Base-by-base conservation (phyloP, 768 basidiomycete genomes). In the Trametes cinnabarina region DNA sequence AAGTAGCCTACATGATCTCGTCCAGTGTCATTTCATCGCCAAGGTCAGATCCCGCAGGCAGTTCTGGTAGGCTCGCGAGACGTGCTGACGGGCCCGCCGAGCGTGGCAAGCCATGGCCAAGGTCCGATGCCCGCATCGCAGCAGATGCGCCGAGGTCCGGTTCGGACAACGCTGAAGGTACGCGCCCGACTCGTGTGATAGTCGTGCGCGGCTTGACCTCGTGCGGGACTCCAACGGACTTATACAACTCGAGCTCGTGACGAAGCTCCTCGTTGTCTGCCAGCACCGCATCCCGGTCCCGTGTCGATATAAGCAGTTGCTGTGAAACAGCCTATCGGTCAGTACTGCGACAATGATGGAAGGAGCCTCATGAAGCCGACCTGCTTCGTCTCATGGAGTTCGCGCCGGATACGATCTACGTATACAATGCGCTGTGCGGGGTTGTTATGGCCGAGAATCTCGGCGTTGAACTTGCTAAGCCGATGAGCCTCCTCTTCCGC, bases 401-500 rank as follows among this genome's bases (percentile, higher is more conserved):
- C 93, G 55, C 80, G 76, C 34, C 94, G 80, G 51, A 97, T 84
- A 52, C 85, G 80, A 57, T 95, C 94, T 15, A 97, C 85, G 64
- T 96, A 95, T 69, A 85, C 77, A 65, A 97, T 93, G 58, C 85
- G 83, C 71, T 96, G 94, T 1, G 85, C 84, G 9, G 90, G 89
- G 67, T 95, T 94, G 32, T 81, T 79, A 68, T 95, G 93, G 0
- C 91, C 84, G 17, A 94, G 74, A 57, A 96, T 88, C 68, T 94
- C 85, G 0, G 91, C 89, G 62, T 95, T 95, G 74, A 92, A 88
- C 65, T 78, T 80, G 63, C 88, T 85, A 41, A 96, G 79, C n/a
- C 78, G 75, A 37, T 81, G 77, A 0, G 88, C 84, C 69, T 96
- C 94, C 40, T 85, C 85, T 66, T 94, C 87, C 7, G 91, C 90